These are phyloP conservation scores for Iberis pinnata DNA, from an alignment of 345 rosid species.

Conservation along the genomic window DNA sequence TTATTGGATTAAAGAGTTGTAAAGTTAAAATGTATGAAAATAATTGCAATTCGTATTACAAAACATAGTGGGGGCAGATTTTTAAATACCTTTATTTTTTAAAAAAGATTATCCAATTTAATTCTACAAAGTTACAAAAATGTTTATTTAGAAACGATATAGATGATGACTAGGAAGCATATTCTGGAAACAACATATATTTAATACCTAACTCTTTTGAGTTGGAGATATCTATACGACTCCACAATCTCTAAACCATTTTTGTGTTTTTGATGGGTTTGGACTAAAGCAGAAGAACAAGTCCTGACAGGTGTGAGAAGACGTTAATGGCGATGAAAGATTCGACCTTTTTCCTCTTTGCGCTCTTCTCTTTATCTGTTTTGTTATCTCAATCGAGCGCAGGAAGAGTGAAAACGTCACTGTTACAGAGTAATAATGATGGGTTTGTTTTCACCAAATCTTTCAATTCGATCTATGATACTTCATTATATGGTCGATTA, in stretches of 20 bases:
- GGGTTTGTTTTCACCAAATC: conserved; percentile 38
- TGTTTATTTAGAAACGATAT: too few species aligned
- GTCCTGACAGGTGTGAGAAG: not conserved
- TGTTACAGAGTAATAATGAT: conserved; percentile 32
- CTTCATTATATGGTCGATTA: conserved; percentile 65
- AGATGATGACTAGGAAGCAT: too few species aligned
- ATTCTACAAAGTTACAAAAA: too few species aligned
- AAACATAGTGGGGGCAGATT: too few species aligned
- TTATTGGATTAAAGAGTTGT: too few species aligned
- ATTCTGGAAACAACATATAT: too few species aligned
- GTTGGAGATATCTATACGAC: conserved; percentile 22
- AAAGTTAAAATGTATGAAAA: too few species aligned
- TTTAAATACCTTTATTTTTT: too few species aligned
- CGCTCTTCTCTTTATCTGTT: conserved; percentile 28
- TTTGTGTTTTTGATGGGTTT: conserved; percentile 1
- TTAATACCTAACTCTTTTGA: too few species aligned
- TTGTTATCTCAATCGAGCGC: conserved; percentile 33
- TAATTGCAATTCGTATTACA: too few species aligned
- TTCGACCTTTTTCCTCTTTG: conserved; percentile 10
- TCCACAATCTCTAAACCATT: not conserved
- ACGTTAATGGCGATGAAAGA: conserved; percentile 22
- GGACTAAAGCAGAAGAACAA: not conserved
- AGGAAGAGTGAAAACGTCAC: conserved; percentile 40
- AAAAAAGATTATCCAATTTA: too few species aligned
- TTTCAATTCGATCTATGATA: conserved; percentile 48